Conservation (phyloP, 2,329 filamentous ascomycete genomes). For the Pseudopithomyces chartarum region DNA sequence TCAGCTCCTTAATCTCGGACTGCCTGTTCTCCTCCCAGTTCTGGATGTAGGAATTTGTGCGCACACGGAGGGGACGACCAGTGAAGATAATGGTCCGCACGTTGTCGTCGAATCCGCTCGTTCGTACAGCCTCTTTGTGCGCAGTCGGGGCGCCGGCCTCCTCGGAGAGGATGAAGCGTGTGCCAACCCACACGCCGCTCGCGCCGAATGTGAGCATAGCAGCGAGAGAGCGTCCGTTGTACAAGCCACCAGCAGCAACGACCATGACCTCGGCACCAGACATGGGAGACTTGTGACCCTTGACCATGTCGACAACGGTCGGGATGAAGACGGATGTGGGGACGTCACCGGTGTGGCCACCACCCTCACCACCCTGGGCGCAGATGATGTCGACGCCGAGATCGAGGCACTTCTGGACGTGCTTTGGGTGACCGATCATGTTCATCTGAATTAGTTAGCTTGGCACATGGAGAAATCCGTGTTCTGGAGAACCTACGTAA, state of each 20-base stretch:
- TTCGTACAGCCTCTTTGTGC: conserved; percentile 94
- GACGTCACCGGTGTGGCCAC: conserved; percentile 93
- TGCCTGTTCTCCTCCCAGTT: conserved; percentile 95
- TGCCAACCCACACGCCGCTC: conserved; percentile 93
- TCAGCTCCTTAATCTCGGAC: conserved; percentile 90
- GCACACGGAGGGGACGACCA: conserved; percentile 89
- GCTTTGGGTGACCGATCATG: conserved; percentile 99
- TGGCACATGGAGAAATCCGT: too few species aligned
- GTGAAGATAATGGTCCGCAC: conserved; percentile 98
- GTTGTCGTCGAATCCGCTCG: conserved; percentile 92
- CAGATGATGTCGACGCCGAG: conserved; percentile 93
- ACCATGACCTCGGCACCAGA: conserved; percentile 89
- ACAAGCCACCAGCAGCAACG: conserved; percentile 90
- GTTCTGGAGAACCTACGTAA: conserved; percentile 64
- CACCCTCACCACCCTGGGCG: conserved; percentile 96
- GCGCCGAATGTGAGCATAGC: conserved; percentile 93
- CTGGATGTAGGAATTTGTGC: conserved; percentile 89
- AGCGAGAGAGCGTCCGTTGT: conserved; percentile 88
- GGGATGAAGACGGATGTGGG: conserved; percentile 92
- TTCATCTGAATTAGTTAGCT: conserved; percentile 54
- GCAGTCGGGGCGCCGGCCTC: conserved; percentile 92
- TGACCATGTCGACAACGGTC: conserved; percentile 80
- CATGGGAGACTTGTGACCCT: conserved; percentile 82
- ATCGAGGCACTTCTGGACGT: conserved; percentile 94
- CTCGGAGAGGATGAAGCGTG: conserved; percentile 89